Conservation (phyloP, 202 grass and related monocot genomes). For the Carex arenaria region DNA sequence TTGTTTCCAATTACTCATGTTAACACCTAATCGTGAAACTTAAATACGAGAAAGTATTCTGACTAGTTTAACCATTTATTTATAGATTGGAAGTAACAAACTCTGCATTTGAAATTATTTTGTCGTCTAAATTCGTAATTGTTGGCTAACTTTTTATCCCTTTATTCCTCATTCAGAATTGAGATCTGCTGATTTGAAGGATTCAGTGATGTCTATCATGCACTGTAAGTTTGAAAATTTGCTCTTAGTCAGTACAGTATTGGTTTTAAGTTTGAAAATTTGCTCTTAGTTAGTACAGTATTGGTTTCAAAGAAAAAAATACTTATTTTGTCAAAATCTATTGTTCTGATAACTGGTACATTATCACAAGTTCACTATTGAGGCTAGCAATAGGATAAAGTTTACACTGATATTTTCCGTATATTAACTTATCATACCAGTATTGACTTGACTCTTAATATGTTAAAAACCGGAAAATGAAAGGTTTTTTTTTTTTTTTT, state of each 20-base stretch:
- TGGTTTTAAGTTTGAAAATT: not conserved
- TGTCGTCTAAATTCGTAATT: not conserved
- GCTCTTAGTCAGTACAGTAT: not conserved
- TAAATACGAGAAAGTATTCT: not conserved
- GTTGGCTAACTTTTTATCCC: not conserved
- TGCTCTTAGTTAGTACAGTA: not conserved
- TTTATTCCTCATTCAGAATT: not conserved
- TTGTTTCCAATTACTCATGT: not conserved
- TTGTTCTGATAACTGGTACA: not conserved
- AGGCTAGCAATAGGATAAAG: not conserved
- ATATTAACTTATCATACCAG: not conserved
- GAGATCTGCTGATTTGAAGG: not conserved
- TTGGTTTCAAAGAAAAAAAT: not conserved
- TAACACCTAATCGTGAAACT: not conserved
- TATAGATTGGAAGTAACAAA: not conserved
- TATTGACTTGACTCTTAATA: not conserved
- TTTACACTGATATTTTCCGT: not conserved
- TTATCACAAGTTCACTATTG: not conserved
- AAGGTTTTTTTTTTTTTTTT: not conserved
- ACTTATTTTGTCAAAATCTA: not conserved
- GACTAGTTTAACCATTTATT: not conserved
- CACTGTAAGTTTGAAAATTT: slow-evolving; percentile 2
- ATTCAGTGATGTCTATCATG: not conserved
- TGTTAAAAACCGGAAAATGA: not conserved
- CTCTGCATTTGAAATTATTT: not conserved